Base-by-base conservation (phyloP, 768 basidiomycete species). In the Jaapia argillacea region DNA sequence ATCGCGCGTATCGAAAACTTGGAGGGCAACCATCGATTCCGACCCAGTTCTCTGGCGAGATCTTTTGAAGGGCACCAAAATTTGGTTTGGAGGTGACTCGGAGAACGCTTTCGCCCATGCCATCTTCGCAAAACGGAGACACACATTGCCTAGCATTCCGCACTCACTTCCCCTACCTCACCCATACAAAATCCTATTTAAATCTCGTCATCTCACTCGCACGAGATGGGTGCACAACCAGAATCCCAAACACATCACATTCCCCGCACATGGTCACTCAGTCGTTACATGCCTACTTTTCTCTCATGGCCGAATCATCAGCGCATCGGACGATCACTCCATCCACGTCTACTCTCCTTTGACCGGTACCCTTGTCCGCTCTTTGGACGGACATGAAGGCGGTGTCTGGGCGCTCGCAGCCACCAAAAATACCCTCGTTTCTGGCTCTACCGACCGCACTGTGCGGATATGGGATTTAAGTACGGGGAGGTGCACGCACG, bases 241-340 rank as follows among this genome's bases (percentile, higher is more conserved):
- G 21, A 71, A 78, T 45, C 87, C 82, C 12, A 84, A 77, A 50
- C 83, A 86, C 45, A 68, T 81, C 41, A 81, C 82, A 3, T 94
- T 98, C 67, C 73, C 83, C 1, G 92, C 92, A 7, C 87, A 92
- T 52, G 89, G 90, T 1, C 77, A 77, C 36, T 81, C 84, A 20
- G 94, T 97, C 48, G 91, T 99, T 58, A 99, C 94, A 33, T 96
- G 92, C 60, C 78, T 97, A 37, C 77, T 97, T 53, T 89, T 99
- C 67, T 96, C 94, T 40, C 79, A 81, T 47, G 86, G 87, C 24
- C 89, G 93, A 48, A 90, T 99, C 64, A 90, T 99, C 55, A 92
- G 89, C 7, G 93, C 94, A 7, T 94, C 91, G 1, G 94, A 99
- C 61, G 93, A 97, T 62, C 90, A 97, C 54, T 87, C 90, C 3